Conservation (phyloP, 1,139 yeast genomes). For the Pichia sp. region DNA sequence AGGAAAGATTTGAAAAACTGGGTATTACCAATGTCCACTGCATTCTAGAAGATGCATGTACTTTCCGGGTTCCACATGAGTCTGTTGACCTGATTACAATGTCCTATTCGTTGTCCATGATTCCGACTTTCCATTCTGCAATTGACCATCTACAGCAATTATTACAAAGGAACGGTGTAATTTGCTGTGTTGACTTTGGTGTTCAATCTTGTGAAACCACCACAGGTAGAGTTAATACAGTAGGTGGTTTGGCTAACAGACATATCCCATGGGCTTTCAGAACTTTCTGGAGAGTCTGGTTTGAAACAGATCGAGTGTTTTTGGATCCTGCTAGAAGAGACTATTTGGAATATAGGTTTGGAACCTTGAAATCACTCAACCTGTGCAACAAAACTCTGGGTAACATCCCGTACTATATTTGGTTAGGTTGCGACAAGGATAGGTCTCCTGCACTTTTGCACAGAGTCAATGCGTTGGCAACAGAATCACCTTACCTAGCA, state of each 20-base stretch:
- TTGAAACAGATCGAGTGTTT: slow-evolving; percentile 77
- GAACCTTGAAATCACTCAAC: slow-evolving; percentile 71
- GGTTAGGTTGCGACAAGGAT: slow-evolving; percentile 75
- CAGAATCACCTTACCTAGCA: slow-evolving; percentile 76
- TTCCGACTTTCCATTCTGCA: slow-evolving; percentile 78
- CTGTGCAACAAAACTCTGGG: slow-evolving; percentile 61
- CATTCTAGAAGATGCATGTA: slow-evolving; percentile 70
- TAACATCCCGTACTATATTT: slow-evolving; percentile 72
- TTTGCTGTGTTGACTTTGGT: slow-evolving; percentile 77
- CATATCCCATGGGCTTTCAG: slow-evolving; percentile 73
- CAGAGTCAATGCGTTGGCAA: slow-evolving; percentile 66
- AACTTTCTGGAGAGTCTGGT: slow-evolving; percentile 85
- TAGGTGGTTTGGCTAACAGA: slow-evolving; percentile 68
- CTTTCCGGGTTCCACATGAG: slow-evolving; percentile 44
- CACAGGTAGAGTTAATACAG: slow-evolving; percentile 66
- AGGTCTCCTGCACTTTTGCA: slow-evolving; percentile 56
- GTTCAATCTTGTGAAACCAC: slow-evolving; percentile 63
- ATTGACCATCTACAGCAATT: slow-evolving; percentile 59
- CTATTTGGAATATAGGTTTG: slow-evolving; percentile 74
- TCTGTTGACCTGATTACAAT: slow-evolving; percentile 67
- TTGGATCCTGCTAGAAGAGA: slow-evolving; percentile 78
- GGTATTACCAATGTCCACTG: slow-evolving; percentile 67
- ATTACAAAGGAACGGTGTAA: slow-evolving; percentile 51
- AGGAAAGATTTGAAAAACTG: slow-evolving; percentile 47
- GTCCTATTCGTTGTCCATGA: slow-evolving; percentile 79